Evolutionary conservation across 257 asterid genomes (phyloP), one percentile per base, ranked within the genome.

Genomic region (Solanum chilense): DNA sequence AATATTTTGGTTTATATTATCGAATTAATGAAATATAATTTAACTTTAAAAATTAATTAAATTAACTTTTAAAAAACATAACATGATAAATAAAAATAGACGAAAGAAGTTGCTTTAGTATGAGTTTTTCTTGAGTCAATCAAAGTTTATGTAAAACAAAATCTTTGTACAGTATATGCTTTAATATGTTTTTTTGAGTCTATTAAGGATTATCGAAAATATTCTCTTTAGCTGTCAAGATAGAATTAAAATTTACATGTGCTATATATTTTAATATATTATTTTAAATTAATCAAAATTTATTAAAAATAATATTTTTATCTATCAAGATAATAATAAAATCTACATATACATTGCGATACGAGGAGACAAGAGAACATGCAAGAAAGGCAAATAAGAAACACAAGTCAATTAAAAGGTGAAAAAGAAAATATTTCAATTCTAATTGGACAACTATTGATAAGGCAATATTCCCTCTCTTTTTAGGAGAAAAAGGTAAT

Each of bases 331-430:
- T 11, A 62, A 11, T 1, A 11, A 62, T 23, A 62, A n/a, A 64
- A n/a, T n/a, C 0, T 64, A 12, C 0, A 0, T 12, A 11, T 0
- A 0, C 5, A 3, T 3, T 1, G 33, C 3, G 1, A 3, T 9
- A 5, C 15, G 9, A 47, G 80, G 64, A 31, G 85, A 86, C 86
- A 41, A 76, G 85, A 5, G 29, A 74, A 74, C 74, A 56, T 73
- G 85, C 62, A 3, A 71, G 77, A 47, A 52, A 27, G 18, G 45
- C 7, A 71, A 86, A 58, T 31, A 68, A 68, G 15, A 23, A 25
- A 80, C 9, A 47, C 3, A 16, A 6, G 41, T 47, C 15, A 80
- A 47, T 25, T 80, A 9, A 80, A 80, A 45, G 44, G 68, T 47
- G 15, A 47, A 80, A 47, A 80, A 80, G 15, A 80, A 5, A 68